Conservation (phyloP, 2,329 filamentous ascomycete species). For the Pezicula radicicola region DNA sequence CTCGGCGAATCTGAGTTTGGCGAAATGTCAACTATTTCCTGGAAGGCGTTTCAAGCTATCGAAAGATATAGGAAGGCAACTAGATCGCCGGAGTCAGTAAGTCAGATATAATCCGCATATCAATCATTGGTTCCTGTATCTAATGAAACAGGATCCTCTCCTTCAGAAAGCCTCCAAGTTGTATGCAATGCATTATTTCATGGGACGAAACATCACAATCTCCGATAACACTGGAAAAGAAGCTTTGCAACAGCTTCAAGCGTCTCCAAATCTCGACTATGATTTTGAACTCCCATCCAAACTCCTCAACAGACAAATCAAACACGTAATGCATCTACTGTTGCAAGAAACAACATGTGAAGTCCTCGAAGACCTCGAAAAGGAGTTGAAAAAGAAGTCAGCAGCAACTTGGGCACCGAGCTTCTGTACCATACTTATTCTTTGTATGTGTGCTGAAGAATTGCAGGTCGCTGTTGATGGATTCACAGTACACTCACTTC, state of each 20-base stretch:
- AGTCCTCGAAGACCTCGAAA: conserved; percentile 6
- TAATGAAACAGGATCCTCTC: not conserved
- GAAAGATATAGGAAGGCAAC: not conserved
- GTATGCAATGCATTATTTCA: conserved; percentile 5
- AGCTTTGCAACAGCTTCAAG: not conserved
- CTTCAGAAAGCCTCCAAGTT: conserved; percentile 7
- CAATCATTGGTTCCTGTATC: not conserved
- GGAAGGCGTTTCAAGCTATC: not conserved
- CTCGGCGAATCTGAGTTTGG: not conserved
- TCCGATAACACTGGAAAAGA: not conserved
- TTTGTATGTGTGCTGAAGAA: conserved; percentile 10
- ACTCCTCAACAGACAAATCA: conserved; percentile 9
- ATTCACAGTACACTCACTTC: conserved; percentile 2
- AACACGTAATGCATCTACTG: conserved; percentile 6
- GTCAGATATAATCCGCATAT: not conserved
- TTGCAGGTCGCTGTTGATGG: conserved; percentile 7
- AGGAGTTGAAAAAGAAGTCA: conserved; percentile 4
- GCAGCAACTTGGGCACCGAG: conserved; percentile 5
- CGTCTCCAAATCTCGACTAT: not conserved
- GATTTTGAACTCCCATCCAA: conserved; percentile 1
- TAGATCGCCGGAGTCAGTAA: not conserved
- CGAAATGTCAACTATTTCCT: not conserved
- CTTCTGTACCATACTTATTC: conserved; percentile 6
- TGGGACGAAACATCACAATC: conserved; percentile 4
- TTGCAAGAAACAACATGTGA: conserved; percentile 2